These are phyloP conservation scores for Huiozyma naganishii DNA, from an alignment of 805 yeast genomes.

Conservation along the genomic window DNA sequence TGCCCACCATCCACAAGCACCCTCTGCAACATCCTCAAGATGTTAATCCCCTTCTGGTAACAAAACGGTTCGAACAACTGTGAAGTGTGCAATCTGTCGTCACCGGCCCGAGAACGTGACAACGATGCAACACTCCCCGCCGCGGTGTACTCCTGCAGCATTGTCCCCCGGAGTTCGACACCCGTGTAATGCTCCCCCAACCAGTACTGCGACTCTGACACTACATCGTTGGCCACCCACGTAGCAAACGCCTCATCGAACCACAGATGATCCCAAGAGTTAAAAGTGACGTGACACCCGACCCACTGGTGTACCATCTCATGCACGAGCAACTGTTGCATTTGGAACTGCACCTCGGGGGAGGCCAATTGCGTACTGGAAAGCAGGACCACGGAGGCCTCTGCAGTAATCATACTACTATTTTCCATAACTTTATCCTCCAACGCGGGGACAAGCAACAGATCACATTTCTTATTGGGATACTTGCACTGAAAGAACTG, in stretches of 20 bases:
- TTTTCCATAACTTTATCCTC: slow-evolving; percentile 77
- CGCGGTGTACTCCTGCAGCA: too few species aligned
- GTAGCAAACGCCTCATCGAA: slow-evolving; percentile 74
- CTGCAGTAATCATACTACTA: slow-evolving; percentile 56
- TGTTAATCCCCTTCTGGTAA: slow-evolving; percentile 25
- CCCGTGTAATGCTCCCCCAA: too few species aligned
- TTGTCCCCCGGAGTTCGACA: too few species aligned
- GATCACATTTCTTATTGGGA: slow-evolving; percentile 56
- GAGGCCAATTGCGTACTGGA: slow-evolving; percentile 26
- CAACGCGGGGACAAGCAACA: slow-evolving; percentile 58
- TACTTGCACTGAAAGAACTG: slow-evolving; percentile 34
- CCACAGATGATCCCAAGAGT: slow-evolving; percentile 62
- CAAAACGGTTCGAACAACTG: slow-evolving; percentile 21
- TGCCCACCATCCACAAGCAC: slow-evolving; percentile 1
- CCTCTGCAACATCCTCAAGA: slow-evolving; percentile 17
- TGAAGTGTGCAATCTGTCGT: too few species aligned
- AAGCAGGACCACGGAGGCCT: slow-evolving; percentile 39
- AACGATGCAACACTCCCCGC: too few species aligned
- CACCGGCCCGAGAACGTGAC: too few species aligned
- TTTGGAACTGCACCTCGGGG: slow-evolving; percentile 21
- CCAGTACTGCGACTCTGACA: slow-evolving; percentile 22
- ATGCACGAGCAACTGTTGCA: slow-evolving; percentile 53
- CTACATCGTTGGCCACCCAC: slow-evolving; percentile 45
- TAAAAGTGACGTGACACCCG: slow-evolving; percentile 58
- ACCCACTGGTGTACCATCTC: slow-evolving; percentile 76